Evolutionary conservation across 139 green algal genomes (phyloP).

Genomic region (Haematococcus lacustris): DNA sequence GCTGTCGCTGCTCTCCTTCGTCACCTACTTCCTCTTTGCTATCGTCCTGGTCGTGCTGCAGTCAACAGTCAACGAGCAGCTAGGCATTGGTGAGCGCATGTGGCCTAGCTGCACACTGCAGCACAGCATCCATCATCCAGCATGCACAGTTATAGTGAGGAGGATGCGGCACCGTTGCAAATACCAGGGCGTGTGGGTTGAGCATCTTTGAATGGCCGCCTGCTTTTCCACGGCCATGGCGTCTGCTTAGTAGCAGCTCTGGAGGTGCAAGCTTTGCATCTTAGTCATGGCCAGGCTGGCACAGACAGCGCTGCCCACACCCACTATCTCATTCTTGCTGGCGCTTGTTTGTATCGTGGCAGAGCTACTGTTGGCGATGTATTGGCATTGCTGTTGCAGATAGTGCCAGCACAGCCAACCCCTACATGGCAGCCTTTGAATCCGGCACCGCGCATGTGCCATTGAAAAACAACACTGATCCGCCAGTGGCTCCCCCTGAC

Average conservation of each 20-base stretch:
- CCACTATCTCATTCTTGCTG: neutral
- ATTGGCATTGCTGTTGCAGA: neutral
- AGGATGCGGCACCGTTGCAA: too few relatives aligned
- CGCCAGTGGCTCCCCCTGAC: neutral
- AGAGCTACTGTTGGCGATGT: neutral
- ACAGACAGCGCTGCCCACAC: too few relatives aligned
- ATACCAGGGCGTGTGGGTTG: too few relatives aligned
- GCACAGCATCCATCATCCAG: neutral
- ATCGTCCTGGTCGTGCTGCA: constrained; percentile 34
- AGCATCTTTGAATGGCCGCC: neutral
- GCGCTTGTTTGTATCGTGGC: neutral
- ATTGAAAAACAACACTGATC: neutral
- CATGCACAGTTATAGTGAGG: neutral
- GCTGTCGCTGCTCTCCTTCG: constrained; percentile 33
- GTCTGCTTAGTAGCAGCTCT: neutral
- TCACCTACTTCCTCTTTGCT: constrained; percentile 33
- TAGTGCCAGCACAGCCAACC: neutral
- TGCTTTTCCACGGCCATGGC: neutral
- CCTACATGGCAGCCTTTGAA: neutral
- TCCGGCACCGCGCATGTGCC: neutral
- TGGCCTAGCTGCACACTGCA: neutral
- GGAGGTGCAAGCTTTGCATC: neutral
- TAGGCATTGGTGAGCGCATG: constrained; percentile 26
- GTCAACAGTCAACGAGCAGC: constrained; percentile 26
- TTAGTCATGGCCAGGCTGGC: too few relatives aligned